Base-by-base conservation (phyloP, 2,329 filamentous ascomycete genomes). In the Aurifilum marmelostoma region DNA sequence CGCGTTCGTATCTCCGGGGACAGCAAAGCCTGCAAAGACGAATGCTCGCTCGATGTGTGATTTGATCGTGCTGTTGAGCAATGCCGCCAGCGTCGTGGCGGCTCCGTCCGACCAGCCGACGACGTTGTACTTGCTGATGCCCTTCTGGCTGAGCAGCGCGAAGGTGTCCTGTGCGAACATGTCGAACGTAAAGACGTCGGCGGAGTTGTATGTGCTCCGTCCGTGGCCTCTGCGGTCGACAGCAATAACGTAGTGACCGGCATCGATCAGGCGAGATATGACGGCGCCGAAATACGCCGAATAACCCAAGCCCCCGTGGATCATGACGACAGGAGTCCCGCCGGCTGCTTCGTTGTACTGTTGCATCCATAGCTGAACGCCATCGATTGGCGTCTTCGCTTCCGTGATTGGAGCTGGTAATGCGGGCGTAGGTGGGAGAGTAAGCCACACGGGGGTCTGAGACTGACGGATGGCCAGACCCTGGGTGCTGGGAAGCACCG, bases 41-140 rank as follows among this genome's bases (percentile, higher is more conserved):
- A 83, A 81, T 3, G 81, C 80, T 71, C 79, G 80, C 54, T 77
- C 73, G 67, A 82, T 81, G 29, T 75, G 72, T 0, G 74, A 69
- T 1, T 75, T 72, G 54, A 76, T 76, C 16, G 69, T 73, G 0
- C 75, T 65, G 74, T 80, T 75, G 52, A 80, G 73, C 32, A 82
- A 77, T 8, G 75, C 77, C 3, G 78, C 73, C 5, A 82, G 76
- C 2, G 80, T 79, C 7, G 79, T 79, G 27, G 77, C 77, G 47
- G 76, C 80, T 54, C 80, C 80, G 66, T 83, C 81, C 11, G 79
- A 81, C 81, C 80, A 82, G 34, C 80, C 80, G 5, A 82, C 78
- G 34, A 79, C 76, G 67, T 77, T 75, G 71, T 79, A 79, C 66
- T 73, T 67, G 4, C 60, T 66, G 1, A 82, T 74, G 1, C 77